A percentile compares a stretch with the other conserved stretches of the same genome.
These are phyloP conservation scores for Alternaria infectoria DNA, from an alignment of 2,329 filamentous ascomycete species.

Conservation along the genomic window DNA sequence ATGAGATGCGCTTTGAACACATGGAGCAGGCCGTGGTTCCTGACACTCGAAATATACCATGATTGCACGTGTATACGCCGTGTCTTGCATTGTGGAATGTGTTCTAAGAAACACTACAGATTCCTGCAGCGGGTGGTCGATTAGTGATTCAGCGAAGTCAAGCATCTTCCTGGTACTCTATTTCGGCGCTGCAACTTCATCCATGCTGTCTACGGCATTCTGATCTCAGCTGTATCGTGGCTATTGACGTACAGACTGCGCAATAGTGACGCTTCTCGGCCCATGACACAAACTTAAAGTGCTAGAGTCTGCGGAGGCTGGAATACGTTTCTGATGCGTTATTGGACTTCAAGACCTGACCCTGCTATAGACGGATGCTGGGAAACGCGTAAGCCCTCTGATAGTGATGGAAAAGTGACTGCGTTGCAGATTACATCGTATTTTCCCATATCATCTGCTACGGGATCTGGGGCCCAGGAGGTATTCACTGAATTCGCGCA, in stretches of 20 bases:
- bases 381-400: too few species aligned
- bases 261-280: not conserved
- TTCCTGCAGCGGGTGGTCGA: too few species aligned
- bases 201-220: not conserved
- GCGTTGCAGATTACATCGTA: not conserved
- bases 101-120: too few species aligned
- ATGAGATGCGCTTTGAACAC: not conserved
- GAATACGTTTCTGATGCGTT: not conserved
- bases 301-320: not conserved
- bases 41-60: not conserved
- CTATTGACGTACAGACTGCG: not conserved
- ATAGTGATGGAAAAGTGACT: not conserved
- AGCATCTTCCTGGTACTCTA: not conserved
- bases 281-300: not conserved
- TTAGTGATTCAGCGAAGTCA: not conserved
- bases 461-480: not conserved
- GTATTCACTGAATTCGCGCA: rapidly evolving
- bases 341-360: too few species aligned
- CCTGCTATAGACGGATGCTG: too few species aligned
- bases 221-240: not conserved
- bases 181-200: not conserved
- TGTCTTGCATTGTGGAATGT: not conserved
- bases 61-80: not conserved
- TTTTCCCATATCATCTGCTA: not conserved
- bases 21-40: not conserved